Base-by-base conservation (phyloP, 2,329 filamentous ascomycete genomes). In the Colletotrichum paranaense region DNA sequence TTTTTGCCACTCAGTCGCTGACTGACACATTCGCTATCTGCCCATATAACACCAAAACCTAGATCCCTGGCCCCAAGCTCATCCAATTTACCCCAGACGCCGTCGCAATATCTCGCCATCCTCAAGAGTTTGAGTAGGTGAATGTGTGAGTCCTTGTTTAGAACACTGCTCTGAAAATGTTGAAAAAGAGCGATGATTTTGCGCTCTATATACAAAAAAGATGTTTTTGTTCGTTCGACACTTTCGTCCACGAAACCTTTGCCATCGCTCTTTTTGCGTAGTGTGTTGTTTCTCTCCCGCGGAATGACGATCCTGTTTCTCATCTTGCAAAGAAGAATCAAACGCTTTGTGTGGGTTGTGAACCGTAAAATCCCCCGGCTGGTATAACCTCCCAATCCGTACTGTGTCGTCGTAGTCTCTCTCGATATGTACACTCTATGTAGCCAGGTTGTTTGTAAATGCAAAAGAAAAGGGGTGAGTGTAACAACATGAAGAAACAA, bases 321-420 rank as follows among this genome's bases (percentile, higher is more conserved):
- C 22, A 32, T 62, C 28, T 49, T 19, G 42, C 42, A 49, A 6
- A 6, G 30, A 53, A 67, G 46, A 49, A 64, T 11, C 22, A 56
- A 55, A 71, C 67, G 68, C 68, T 60, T 42, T 59, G 56, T 65
- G 52, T 53, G 46, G 56, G 32, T 67, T 42, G 32, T 65, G 46
- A 67, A 64, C 60, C 67, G 59, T 72, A 35, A 26, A 68, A 58
- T 32, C 59, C 70, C 14, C 52, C 49, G 26, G 53, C 55, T 73
- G 70, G 70, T 70, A 73, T 73, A 70, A 70, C 60, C 19, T 73
- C 60, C 46, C 56, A 72, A 64, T 63, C 65, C 69, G 52, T 69
- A 32, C 66, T 72, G 58, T 72, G 42, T 30, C 65, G 58, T 69
- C 26, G 46, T 53, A 28, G 53, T 57, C 28, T 42, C 32, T 42